Evolutionary conservation across 352 stramenopile genomes (phyloP).

Genomic region (Globisporangium cystogenes): DNA sequence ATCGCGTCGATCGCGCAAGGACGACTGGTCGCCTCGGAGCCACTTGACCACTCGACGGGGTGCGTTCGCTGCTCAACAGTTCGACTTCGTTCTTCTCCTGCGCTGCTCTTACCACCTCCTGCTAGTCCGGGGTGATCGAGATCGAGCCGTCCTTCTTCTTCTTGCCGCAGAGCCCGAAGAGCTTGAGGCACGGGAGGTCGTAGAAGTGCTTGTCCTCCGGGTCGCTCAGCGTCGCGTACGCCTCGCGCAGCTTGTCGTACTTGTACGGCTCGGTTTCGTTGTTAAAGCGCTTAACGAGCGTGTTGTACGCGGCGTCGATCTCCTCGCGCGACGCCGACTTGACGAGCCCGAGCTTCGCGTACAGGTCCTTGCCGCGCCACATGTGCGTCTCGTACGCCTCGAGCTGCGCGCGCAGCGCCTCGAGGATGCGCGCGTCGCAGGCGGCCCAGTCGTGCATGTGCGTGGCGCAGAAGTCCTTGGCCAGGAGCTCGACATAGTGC

Average conservation of each 20-base stretch:
- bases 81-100: no score
- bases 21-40: no score
- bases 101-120: no score
- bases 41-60: no score
- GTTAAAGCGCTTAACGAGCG: constrained; percentile 78
- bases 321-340: constrained; percentile 61
- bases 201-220: constrained; percentile 84
- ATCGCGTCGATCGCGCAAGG: background rate
- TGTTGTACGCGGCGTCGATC: constrained; percentile 80
- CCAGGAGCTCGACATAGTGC: constrained; percentile 68
- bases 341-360: constrained; percentile 76
- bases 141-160: constrained; percentile 74
- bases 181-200: constrained; percentile 78
- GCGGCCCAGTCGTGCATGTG: constrained; percentile 67
- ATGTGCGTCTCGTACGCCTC: constrained; percentile 69
- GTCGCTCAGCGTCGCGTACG: constrained; percentile 72
- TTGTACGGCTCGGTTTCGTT: constrained; percentile 82
- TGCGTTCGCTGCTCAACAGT: no score
- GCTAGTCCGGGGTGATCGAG: constrained; percentile 64
- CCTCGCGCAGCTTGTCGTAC: constrained; percentile 77
- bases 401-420: constrained; percentile 53
- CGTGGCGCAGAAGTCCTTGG: constrained; percentile 56
- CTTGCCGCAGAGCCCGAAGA: constrained; percentile 80
- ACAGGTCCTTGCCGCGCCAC: constrained; percentile 75
- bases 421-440: constrained; percentile 49